A percentile compares a stretch with the other conserved stretches of the same genome.
phyloP scores from a whole-genome alignment of 129 eudicot genomes.

The Lactuca sativa region DNA sequence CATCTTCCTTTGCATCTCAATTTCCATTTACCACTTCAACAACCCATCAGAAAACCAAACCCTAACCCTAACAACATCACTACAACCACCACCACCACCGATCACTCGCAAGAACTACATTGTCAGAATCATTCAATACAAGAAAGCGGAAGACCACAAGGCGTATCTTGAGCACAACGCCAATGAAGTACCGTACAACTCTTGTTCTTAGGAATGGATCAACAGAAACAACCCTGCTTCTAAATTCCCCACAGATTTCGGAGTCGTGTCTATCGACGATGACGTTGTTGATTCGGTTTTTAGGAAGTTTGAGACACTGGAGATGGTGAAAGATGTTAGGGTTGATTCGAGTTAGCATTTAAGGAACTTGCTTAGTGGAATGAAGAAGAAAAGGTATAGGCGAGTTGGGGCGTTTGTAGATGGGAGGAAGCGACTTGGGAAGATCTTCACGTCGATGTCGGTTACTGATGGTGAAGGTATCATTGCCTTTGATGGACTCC shows the following conservation, averaged over 20 bases:
- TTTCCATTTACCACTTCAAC: background rate
- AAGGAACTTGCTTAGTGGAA: constrained; percentile 18
- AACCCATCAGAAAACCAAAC: no score
- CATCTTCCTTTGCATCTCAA: constrained; percentile 10
- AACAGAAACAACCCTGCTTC: constrained; percentile 62
- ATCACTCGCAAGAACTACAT: constrained; percentile 20
- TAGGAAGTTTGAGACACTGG: constrained; percentile 42
- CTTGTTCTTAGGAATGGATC: constrained; percentile 57
- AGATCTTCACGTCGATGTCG: constrained; percentile 67
- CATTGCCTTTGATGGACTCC: background rate
- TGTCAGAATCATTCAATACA: constrained; percentile 53
- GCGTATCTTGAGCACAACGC: constrained; percentile 38
- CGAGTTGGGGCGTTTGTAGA: constrained; percentile 48
- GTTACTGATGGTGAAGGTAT: constrained; percentile 44
- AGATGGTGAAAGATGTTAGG: constrained; percentile 63
- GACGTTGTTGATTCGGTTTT: constrained; percentile 24
- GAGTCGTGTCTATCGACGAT: constrained; percentile 42
- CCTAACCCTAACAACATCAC: background rate
- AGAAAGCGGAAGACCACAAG: constrained; percentile 39
- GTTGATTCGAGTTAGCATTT: constrained; percentile 44
- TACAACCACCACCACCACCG: background rate
- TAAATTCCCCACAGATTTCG: constrained; percentile 66
- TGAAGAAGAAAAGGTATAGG: background rate
- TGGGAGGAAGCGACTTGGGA: constrained; percentile 68
- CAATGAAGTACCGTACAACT: background rate